These are phyloP conservation scores for Salvia rosmarinus DNA, from an alignment of 257 asterid species.

Conservation along the genomic window DNA sequence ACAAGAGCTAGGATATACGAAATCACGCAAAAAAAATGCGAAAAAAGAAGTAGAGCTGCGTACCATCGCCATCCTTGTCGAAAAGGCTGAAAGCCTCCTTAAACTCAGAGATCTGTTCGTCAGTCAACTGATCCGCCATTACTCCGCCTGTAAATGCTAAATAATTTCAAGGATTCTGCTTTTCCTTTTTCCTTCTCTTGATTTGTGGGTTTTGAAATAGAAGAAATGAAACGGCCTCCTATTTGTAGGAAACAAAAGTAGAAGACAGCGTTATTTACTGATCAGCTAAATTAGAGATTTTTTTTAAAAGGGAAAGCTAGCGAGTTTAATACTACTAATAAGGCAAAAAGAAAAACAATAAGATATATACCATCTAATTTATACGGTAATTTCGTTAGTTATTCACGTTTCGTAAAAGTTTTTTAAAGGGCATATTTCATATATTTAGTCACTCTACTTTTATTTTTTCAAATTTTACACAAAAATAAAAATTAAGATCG, in stretches of 20 bases:
- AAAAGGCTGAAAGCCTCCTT: slow-evolving; percentile 73
- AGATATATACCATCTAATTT: background rate
- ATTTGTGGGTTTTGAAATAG: slow-evolving; percentile 34
- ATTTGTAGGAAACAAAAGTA: slow-evolving; percentile 26
- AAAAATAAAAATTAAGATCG: too few relatives aligned
- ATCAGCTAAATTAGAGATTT: background rate
- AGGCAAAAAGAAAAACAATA: background rate
- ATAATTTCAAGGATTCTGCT: background rate
- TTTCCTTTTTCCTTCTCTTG: background rate
- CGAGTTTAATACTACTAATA: background rate
- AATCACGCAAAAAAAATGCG: background rate
- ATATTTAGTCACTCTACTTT: background rate
- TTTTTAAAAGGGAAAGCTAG: background rate
- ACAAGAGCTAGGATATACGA: background rate
- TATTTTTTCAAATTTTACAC: background rate
- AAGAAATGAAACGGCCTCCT: slow-evolving; percentile 19
- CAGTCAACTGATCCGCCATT: slow-evolving; percentile 70
- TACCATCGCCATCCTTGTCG: slow-evolving; percentile 72
- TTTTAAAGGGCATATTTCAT: background rate
- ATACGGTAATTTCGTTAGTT: slow-evolving; percentile 14
- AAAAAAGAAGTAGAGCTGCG: slow-evolving; percentile 17
- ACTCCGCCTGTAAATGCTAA: slow-evolving; percentile 23
- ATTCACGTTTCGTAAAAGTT: background rate
- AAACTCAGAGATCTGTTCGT: slow-evolving; percentile 69
- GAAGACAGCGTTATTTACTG: slow-evolving; percentile 24